phyloP scores from a whole-genome alignment of 1,284 basidiomycete species.

The Anthracocystis setariae region DNA sequence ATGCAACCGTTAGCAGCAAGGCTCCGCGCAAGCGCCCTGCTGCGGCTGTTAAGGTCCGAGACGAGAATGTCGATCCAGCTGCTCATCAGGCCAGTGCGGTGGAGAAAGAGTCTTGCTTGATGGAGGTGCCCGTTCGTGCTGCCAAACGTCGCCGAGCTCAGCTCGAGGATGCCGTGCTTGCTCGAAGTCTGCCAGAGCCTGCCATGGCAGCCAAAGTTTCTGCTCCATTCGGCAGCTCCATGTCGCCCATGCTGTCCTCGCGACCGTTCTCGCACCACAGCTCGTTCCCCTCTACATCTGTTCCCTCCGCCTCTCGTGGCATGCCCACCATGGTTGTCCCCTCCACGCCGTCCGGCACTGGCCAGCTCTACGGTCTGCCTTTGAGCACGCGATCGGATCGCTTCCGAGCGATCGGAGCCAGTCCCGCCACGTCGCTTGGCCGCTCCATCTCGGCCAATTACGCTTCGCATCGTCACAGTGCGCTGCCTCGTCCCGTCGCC shows the following conservation, averaged over 20 bases:
- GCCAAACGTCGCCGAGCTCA: slow-evolving; percentile 24
- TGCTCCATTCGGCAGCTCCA: neutral
- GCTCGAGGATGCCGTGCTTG: slow-evolving; percentile 15
- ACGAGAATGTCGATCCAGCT: slow-evolving; percentile 27
- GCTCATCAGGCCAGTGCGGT: neutral
- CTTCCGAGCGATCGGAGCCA: slow-evolving; percentile 30
- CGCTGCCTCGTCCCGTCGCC: slow-evolving; percentile 5
- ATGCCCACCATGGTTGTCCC: slow-evolving; percentile 28
- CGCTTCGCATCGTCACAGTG: slow-evolving; percentile 9
- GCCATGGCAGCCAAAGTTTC: neutral
- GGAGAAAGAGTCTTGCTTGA: neutral
- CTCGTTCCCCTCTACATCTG: slow-evolving; percentile 21
- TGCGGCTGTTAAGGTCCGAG: slow-evolving; percentile 9
- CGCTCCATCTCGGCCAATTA: slow-evolving; percentile 42
- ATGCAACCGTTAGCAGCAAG: slow-evolving; percentile 11
- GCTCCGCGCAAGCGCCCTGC: slow-evolving; percentile 28
- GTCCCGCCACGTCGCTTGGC: slow-evolving; percentile 25
- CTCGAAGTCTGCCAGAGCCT: slow-evolving; percentile 1
- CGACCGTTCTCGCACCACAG: slow-evolving; percentile 31
- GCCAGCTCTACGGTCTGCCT: slow-evolving; percentile 13
- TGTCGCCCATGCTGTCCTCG: slow-evolving; percentile 30
- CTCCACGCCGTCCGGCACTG: slow-evolving; percentile 20
- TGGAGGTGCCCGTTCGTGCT: neutral
- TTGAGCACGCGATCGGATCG: slow-evolving; percentile 44
- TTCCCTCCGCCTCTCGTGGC: slow-evolving; percentile 9